Base-by-base conservation (phyloP, 2,329 filamentous ascomycete genomes). In the Scedosporium apiospermum region DNA sequence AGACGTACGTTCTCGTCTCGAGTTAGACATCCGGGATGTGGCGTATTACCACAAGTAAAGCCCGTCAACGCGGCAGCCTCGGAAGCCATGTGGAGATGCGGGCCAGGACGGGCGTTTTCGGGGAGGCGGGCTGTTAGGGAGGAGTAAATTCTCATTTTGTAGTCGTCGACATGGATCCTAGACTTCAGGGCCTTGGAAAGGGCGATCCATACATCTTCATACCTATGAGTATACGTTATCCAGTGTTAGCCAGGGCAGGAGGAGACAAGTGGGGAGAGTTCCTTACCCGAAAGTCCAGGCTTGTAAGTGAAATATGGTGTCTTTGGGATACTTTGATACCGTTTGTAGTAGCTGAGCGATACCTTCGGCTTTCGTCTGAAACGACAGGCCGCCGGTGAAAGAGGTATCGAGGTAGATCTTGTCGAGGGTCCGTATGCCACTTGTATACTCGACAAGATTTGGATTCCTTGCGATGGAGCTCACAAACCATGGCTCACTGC, bases 371-470 rank as follows among this genome's bases (percentile, higher is more conserved):
- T 97, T 88, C 0, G 82, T 79, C 21, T 82, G 81, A 27, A 87
- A 83, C 0, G 67, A 66, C 0, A 79, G 65, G 21, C 80, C 68
- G 0, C 77, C 72, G 1, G 76, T 73, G 62, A 93, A 92, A 0
- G 91, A 96, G 0, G 92, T 96, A 70, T 98, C 93, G 0, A 98
- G 82, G 68, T 97, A 97, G 3, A 98, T 84, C 58, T 84, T 91
- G 70, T 96, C 89, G 1, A 98, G 77, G 0, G 74, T 81, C 68
- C 86, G 89, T 26, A 85, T 71, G 0, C 88, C 85, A 5, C 79
- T 76, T 0, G 86, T 82, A 68, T 93, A 97, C 62, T 92, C 88
- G 5, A 96, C 75, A 21, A 97, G 75, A 18, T 84, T 74, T 0
- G 93, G 92, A 65, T 88, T 88, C 59, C 90, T 83, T 0, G 82